These are phyloP conservation scores for Penstemon eatonii DNA, from an alignment of 257 asterid species.

Conservation along the genomic window DNA sequence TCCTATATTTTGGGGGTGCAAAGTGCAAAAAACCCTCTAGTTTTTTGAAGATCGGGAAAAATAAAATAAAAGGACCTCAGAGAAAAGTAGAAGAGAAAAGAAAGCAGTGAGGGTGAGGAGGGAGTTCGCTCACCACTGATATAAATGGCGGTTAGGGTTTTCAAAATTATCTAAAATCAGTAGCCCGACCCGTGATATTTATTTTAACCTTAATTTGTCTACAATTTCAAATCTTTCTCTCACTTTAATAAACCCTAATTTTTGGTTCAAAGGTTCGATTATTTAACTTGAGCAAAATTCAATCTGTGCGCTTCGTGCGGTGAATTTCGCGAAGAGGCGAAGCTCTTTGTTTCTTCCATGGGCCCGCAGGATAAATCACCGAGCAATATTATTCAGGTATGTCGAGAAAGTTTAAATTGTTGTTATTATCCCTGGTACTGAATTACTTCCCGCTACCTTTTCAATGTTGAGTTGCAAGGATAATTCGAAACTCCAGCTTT, in stretches of 20 bases:
- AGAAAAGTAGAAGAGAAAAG: conserved; percentile 32
- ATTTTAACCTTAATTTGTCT: conserved; percentile 15
- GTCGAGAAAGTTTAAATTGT: not conserved
- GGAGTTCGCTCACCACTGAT: conserved; percentile 29
- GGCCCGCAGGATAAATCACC: conserved; percentile 58
- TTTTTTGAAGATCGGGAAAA: conserved; percentile 35
- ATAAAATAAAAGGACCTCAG: not conserved
- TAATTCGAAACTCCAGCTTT: not conserved
- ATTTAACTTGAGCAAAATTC: conserved; percentile 28
- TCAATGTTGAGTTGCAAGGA: not conserved
- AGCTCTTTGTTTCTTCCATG: conserved; percentile 37
- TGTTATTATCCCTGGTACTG: conserved; percentile 14
- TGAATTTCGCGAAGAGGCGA: conserved; percentile 32
- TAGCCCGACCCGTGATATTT: conserved; percentile 24
- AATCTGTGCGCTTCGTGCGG: conserved; percentile 19
- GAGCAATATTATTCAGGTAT: conserved; percentile 51
- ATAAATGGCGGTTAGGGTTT: conserved; percentile 69
- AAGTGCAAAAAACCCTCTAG: too few species aligned
- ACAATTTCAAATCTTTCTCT: conserved; percentile 10
- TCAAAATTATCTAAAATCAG: conserved; percentile 36
- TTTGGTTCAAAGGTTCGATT: conserved; percentile 13
- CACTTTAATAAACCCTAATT: conserved; percentile 66
- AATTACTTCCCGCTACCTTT: not conserved
- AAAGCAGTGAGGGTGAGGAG: conserved; percentile 33
- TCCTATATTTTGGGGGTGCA: too few species aligned